Evolutionary conservation across 805 yeast species (phyloP).

Genomic region (Priceomyces fermenticarens): DNA sequence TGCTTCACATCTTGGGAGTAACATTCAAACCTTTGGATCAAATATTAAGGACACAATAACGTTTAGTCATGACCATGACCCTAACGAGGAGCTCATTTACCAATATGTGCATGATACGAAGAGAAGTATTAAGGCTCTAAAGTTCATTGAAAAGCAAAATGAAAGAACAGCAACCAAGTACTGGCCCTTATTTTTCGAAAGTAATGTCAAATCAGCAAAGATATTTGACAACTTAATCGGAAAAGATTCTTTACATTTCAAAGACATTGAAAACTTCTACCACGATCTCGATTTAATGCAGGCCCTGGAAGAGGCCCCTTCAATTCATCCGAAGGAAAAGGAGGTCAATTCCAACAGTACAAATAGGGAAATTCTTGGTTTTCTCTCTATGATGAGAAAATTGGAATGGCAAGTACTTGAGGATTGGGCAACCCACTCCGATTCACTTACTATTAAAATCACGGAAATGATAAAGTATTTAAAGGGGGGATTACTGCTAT

Average conservation of each 20-base stretch:
- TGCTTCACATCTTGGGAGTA: constrained; percentile 2
- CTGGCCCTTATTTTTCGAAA: constrained; percentile 31
- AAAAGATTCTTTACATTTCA: constrained; percentile 30
- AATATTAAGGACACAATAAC: constrained; percentile 11
- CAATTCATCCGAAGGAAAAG: constrained; percentile 37
- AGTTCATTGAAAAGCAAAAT: constrained; percentile 31
- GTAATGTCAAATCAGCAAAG: constrained; percentile 26
- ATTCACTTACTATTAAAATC: constrained; percentile 30
- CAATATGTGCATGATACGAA: constrained; percentile 45
- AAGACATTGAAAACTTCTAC: constrained; percentile 29
- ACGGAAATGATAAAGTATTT: constrained; percentile 38
- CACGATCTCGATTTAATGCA: constrained; percentile 27
- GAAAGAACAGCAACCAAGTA: constrained; percentile 18
- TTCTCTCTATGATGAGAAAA: constrained; percentile 17
- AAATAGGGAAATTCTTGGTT: constrained; percentile 25
- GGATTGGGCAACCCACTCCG: constrained; percentile 23
- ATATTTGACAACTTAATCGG: constrained; percentile 32
- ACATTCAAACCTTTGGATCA: constrained; percentile 10
- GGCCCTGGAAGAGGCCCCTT: constrained; percentile 24
- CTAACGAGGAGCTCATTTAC: constrained; percentile 38
- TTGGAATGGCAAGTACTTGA: constrained; percentile 14
- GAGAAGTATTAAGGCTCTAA: constrained; percentile 41
- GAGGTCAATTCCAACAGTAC: constrained; percentile 21
- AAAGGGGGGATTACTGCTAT: constrained; percentile 33
- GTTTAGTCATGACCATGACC: constrained; percentile 13